Base-by-base conservation (phyloP, 202 grass and related monocot species). In the Zizania palustris region DNA sequence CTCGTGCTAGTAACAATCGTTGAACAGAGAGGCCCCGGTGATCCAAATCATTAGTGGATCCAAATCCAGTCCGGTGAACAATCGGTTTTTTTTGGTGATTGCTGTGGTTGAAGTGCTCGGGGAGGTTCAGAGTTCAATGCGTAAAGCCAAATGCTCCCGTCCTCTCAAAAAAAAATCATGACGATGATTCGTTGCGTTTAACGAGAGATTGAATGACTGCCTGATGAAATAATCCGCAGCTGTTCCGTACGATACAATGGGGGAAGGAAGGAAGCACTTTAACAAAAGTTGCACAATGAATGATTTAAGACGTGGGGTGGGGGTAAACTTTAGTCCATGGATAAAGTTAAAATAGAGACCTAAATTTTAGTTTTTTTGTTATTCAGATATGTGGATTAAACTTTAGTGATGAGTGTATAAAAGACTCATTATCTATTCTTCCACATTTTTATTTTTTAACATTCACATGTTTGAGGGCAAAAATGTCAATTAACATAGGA, bases 91-190 rank as follows among this genome's bases (percentile, higher is more conserved):
- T 63, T 14, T 9, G 75, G 50, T 77, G 72, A 21, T 55, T 55
- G 51, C 21, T 71, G 77, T n/a, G 43, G 67, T 63, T 80, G 77
- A 71, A 51, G 77, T 62, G 66, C 8, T 40, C 35, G 7, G 5
- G 16, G 5, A 55, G 68, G 68, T 71, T 55, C 35, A 8, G 37
- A 50, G 68, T 71, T 40, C 49, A 13, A 55, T 71, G 68, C 34
- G 49, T 39, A 55, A 71, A 39, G 68, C 5, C 35, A 55, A 40
- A 55, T 54, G 48, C 3, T 51, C 54, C 1, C 8, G 13, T 39
- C 68, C 11, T 39, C 48, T 50, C 9, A 54, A 15, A 28, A n/a
- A 5, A 28, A n/a, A 5, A 38, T 67, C 19, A 19, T 55, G 51
- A 20, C 19, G 13, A 50, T 20, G 48, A 21, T 39, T 34, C 51